Evolutionary conservation across 2,329 filamentous ascomycete species (phyloP).

Genomic region (Plectosphaerella cucumerina): DNA sequence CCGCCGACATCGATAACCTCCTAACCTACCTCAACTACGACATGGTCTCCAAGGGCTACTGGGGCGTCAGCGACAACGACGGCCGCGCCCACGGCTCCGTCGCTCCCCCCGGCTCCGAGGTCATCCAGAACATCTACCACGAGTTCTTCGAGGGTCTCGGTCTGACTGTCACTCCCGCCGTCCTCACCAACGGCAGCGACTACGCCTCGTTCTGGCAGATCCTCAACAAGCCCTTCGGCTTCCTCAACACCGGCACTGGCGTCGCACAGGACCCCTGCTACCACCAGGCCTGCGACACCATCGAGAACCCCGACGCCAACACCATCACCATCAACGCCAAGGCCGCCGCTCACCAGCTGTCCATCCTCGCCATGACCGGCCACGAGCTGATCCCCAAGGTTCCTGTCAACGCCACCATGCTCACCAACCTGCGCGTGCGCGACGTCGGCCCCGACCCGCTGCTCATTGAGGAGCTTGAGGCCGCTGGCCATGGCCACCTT

Average conservation of each 20-base stretch:
- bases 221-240: conserved; percentile 48
- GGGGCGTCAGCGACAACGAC: conserved; percentile 29
- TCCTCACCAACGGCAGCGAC: conserved; percentile 47
- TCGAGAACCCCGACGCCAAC: conserved; percentile 32
- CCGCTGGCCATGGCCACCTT: conserved; percentile 27
- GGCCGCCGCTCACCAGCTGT: conserved; percentile 27
- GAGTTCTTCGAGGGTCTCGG: conserved; percentile 26
- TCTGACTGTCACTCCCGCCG: conserved; percentile 21
- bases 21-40: conserved; percentile 37
- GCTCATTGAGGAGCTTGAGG: conserved; percentile 26
- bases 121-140: conserved; percentile 26
- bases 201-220: conserved; percentile 56
- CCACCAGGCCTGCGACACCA: conserved; percentile 34
- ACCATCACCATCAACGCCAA: conserved; percentile 28
- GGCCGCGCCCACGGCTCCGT: conserved; percentile 31
- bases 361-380: conserved; percentile 23
- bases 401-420: conserved; percentile 17
- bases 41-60: conserved; percentile 33
- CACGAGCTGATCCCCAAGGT: conserved; percentile 25
- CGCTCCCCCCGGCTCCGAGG: conserved; percentile 26
- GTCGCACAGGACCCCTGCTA: conserved; percentile 32
- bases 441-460: conserved; percentile 13
- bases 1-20: conserved; percentile 28
- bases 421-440: conserved; percentile 13
- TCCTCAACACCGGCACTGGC: conserved; percentile 58